phyloP scores from a whole-genome alignment of 768 basidiomycete genomes.

The Jaapia argillacea region DNA sequence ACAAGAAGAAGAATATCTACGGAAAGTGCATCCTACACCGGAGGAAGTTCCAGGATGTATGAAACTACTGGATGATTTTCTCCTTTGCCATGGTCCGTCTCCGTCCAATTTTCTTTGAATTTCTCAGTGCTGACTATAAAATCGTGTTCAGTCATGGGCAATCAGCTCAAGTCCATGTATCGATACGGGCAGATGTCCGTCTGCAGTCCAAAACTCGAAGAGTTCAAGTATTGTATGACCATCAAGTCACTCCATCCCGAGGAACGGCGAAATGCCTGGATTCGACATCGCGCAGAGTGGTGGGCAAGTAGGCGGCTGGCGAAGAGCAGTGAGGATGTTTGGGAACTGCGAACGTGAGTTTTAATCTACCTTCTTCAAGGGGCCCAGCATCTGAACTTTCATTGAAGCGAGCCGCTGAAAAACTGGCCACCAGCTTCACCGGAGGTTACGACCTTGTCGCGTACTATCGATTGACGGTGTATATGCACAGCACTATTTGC shows the following conservation, averaged over 20 bases:
- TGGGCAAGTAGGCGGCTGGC: slow-evolving; percentile 73
- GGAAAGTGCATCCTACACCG: slow-evolving; percentile 56
- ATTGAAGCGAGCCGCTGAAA: slow-evolving; percentile 35
- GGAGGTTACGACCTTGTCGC: too few species aligned
- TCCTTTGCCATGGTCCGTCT: slow-evolving; percentile 55
- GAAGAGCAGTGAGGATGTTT: slow-evolving; percentile 90
- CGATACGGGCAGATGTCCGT: slow-evolving; percentile 67
- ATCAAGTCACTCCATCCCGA: slow-evolving; percentile 72
- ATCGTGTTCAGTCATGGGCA: slow-evolving; percentile 48
- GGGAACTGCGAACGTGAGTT: slow-evolving; percentile 78
- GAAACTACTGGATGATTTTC: slow-evolving; percentile 60
- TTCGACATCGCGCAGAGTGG: slow-evolving; percentile 83
- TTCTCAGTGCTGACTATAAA: slow-evolving; percentile 3
- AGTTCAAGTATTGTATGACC: slow-evolving; percentile 93
- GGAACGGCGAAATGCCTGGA: slow-evolving; percentile 74
- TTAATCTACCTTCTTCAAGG: neutral
- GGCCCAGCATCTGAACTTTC: neutral
- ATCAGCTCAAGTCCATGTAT: slow-evolving; percentile 80
- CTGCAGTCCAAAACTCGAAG: slow-evolving; percentile 73
- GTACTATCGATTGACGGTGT: too few species aligned
- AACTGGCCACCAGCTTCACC: slow-evolving; percentile 17
- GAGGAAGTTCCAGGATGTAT: slow-evolving; percentile 81
- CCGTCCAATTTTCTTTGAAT: neutral
- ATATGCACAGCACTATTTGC: too few species aligned
- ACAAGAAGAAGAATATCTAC: slow-evolving; percentile 63